Evolutionary conservation across 2,329 filamentous ascomycete species (phyloP).

Genomic region (Talaromyces sp.): DNA sequence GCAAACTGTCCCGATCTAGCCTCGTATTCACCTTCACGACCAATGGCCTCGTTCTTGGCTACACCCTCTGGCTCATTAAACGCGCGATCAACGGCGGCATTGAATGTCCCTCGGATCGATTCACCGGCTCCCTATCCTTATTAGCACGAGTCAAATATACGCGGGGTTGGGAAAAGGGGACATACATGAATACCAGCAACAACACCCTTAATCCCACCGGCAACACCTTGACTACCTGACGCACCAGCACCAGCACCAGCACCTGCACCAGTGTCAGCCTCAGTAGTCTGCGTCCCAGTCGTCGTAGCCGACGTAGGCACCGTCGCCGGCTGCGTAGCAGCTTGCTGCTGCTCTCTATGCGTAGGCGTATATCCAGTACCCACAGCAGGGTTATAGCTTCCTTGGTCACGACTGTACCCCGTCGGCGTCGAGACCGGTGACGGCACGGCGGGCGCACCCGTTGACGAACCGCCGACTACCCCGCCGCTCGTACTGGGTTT

Average conservation of each 20-base stretch:
- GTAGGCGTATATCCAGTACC: constrained; percentile 24
- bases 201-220: constrained; percentile 29
- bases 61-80: constrained; percentile 39
- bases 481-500: not conserved
- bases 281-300: not conserved
- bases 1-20: constrained; percentile 33
- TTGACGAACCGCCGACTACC: constrained; percentile 30
- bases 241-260: not conserved
- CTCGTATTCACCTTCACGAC: constrained; percentile 37
- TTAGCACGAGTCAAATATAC: not conserved
- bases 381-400: constrained; percentile 29
- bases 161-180: constrained; percentile 1
- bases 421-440: constrained; percentile 23
- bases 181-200: constrained; percentile 39
- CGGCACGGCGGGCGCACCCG: constrained; percentile 30
- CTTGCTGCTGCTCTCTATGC: not conserved
- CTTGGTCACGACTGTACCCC: constrained; percentile 15
- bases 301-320: not conserved
- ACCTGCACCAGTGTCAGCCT: not conserved
- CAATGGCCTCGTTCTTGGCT: constrained; percentile 38
- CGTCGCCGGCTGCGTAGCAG: not conserved
- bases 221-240: constrained; percentile 20
- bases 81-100: constrained; percentile 39
- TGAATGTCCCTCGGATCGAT: constrained; percentile 39
- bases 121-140: constrained; percentile 41